A percentile compares a stretch with the other conserved stretches of the same genome.
phyloP scores from a whole-genome alignment of 108 stramenopile species.

The Skeletonema grethae region DNA sequence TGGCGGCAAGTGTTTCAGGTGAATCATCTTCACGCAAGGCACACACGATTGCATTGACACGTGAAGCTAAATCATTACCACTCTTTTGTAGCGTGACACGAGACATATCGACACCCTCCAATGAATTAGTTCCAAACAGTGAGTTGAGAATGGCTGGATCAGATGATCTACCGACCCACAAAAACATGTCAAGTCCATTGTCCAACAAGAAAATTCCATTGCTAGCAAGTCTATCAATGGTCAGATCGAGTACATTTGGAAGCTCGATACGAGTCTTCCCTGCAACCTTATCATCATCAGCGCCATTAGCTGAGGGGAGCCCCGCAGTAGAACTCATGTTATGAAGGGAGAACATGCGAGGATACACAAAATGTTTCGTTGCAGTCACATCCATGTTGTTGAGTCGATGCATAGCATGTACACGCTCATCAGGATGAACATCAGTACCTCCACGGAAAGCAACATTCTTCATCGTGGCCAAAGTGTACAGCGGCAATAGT shows the following conservation, averaged over 20 bases:
- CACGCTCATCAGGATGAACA: slow-evolving; percentile 94
- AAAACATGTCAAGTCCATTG: slow-evolving; percentile 90
- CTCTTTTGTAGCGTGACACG: slow-evolving; percentile 50
- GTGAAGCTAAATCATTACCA: slow-evolving; percentile 77
- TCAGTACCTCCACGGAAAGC: slow-evolving; percentile 96
- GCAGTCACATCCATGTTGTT: slow-evolving; percentile 83
- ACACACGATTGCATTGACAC: slow-evolving; percentile 77
- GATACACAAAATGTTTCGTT: slow-evolving; percentile 85
- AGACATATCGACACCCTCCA: slow-evolving; percentile 84
- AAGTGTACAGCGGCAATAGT: slow-evolving; percentile 94
- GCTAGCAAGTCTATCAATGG: slow-evolving; percentile 74
- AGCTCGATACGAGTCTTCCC: slow-evolving; percentile 79
- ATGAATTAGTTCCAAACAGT: slow-evolving; percentile 85
- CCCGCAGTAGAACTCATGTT: slow-evolving; percentile 83
- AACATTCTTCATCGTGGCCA: slow-evolving; percentile 96
- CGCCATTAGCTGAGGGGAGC: slow-evolving; percentile 49
- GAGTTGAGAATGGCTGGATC: slow-evolving; percentile 74
- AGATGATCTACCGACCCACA: slow-evolving; percentile 95
- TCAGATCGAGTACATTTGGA: slow-evolving; percentile 80
- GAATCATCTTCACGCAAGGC: slow-evolving; percentile 81
- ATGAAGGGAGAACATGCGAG: slow-evolving; percentile 95
- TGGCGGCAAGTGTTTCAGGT: slow-evolving; percentile 59
- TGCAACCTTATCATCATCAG: slow-evolving; percentile 41
- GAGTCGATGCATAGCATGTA: slow-evolving; percentile 77
- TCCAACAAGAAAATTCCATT: slow-evolving; percentile 93